Evolutionary conservation across 371 early-diverging fungal species (phyloP), one percentile per base, ranked within the genome.

Genomic region (Mortierella sp.): DNA sequence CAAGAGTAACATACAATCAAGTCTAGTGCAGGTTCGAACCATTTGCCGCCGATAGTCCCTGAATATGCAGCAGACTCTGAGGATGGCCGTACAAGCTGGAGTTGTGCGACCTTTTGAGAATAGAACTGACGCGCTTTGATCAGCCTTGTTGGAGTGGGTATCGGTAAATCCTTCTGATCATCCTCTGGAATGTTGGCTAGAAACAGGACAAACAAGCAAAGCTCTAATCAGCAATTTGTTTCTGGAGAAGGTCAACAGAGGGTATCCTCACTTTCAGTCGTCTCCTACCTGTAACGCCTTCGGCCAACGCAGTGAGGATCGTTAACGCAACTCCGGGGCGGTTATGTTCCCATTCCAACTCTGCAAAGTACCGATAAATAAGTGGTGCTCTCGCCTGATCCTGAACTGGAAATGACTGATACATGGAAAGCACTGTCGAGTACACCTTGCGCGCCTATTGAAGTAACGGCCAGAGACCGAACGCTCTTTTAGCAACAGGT

Each of bases 391-490:
- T 53, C 9, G 41, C 45, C 53, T 84, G 86, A 38, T 83, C 53
- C 23, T 79, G 67, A 26, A 52, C 61, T 0, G 86, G 85, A 48
- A 87, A 86, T 0, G 65, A 61, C 7, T 67, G 82, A 59, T 82
- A 89, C 54, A 84, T 82, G 6, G 81, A 71, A 13, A 91, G 62
- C 9, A 85, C 87, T 19, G 87, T 88, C 43, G 79, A 58, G 61
- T 88, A 90, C 0, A 91, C 88, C 71, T 88, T 89, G 2, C 88
- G 82, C 2, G 93, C 89, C 91, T 91, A 72, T 31, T 34, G 12
- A 28, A 8, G 5, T 42, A 42, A 26, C 16, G 8, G n/a, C 46
- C 2, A 34, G 24, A 14, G 18, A 6, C 21, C n/a, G 30, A n/a
- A n/a, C n/a, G n/a, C n/a, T n/a, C n/a, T n/a, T n/a, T n/a, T n/a